Percentiles rank a stretch among this genome's conserved stretches.
These are phyloP conservation scores for Scheffersomyces lignosus DNA, from an alignment of 805 yeast genomes.

Conservation along the genomic window DNA sequence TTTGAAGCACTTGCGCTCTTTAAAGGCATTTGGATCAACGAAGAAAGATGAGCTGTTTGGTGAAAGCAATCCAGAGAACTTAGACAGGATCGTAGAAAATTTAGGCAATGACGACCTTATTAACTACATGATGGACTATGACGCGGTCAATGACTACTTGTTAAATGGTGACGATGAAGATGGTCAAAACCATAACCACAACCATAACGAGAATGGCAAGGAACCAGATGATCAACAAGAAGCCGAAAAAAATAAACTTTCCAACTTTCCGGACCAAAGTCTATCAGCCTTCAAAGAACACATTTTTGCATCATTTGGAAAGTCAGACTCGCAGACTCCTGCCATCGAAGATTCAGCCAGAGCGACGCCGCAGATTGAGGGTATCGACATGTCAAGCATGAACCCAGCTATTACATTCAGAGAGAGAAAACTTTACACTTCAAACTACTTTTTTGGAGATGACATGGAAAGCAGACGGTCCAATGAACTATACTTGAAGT, in stretches of 20 bases:
- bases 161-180: background rate
- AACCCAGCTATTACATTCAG: slow-evolving; percentile 57
- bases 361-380: slow-evolving; percentile 48
- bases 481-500: slow-evolving; percentile 29
- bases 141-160: slow-evolving; percentile 1
- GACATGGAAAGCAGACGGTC: slow-evolving; percentile 45
- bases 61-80: slow-evolving; percentile 32
- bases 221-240: background rate
- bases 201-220: too few species aligned
- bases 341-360: slow-evolving; percentile 36
- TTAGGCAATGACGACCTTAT: slow-evolving; percentile 21
- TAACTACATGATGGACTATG: slow-evolving; percentile 10
- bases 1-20: slow-evolving; percentile 30
- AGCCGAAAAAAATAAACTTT: background rate
- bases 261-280: background rate
- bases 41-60: slow-evolving; percentile 22
- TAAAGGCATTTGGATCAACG: slow-evolving; percentile 13
- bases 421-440: slow-evolving; percentile 61
- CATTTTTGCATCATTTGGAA: background rate
- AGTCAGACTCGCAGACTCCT: background rate
- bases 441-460: slow-evolving; percentile 64
- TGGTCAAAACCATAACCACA: background rate
- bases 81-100: slow-evolving; percentile 33
- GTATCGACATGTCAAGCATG: slow-evolving; percentile 45
- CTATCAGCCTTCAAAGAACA: background rate